Evolutionary conservation across 345 rosid genomes (phyloP).

Genomic region (Camelina laxa): DNA sequence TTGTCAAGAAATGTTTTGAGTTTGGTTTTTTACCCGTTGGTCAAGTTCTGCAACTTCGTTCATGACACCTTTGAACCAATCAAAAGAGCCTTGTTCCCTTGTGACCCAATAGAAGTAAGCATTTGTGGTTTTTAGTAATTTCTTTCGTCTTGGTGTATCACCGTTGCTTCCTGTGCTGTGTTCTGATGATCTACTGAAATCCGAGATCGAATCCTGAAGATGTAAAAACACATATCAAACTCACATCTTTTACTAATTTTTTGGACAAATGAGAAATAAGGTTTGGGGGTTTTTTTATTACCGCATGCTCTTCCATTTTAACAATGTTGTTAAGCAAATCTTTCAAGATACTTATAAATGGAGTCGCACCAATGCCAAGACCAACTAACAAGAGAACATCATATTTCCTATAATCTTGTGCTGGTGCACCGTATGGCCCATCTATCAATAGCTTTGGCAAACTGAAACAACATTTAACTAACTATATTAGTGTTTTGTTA

Average conservation of each 20-base stretch:
- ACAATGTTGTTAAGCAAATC: constrained; percentile 90
- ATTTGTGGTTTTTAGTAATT: constrained; percentile 72
- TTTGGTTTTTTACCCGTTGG: constrained; percentile 67
- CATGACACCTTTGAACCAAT: constrained; percentile 99
- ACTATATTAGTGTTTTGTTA: constrained; percentile 18
- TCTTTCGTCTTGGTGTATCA: constrained; percentile 58
- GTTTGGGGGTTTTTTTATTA: constrained; percentile 11
- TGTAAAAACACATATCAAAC: not conserved
- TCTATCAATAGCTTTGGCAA: constrained; percentile 94
- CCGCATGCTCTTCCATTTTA: constrained; percentile 91
- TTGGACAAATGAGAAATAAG: not conserved
- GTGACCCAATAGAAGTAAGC: constrained; percentile 99
- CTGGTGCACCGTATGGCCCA: constrained; percentile 99
- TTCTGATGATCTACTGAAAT: constrained; percentile 73
- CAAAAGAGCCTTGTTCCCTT: constrained; percentile 97
- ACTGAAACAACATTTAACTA: constrained; percentile 48
- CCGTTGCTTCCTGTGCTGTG: constrained; percentile 58
- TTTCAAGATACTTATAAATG: constrained; percentile 94
- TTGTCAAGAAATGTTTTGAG: not conserved
- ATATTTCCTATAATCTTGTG: constrained; percentile 87
- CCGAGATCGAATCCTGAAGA: constrained; percentile 71
- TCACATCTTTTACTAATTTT: not conserved
- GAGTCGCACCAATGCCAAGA: constrained; percentile 98
- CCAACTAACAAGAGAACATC: constrained; percentile 94
- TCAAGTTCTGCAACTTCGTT: constrained; percentile 94